Evolutionary conservation across 2,329 filamentous ascomycete species (phyloP).

Genomic region (Colletotrichum scovillei): DNA sequence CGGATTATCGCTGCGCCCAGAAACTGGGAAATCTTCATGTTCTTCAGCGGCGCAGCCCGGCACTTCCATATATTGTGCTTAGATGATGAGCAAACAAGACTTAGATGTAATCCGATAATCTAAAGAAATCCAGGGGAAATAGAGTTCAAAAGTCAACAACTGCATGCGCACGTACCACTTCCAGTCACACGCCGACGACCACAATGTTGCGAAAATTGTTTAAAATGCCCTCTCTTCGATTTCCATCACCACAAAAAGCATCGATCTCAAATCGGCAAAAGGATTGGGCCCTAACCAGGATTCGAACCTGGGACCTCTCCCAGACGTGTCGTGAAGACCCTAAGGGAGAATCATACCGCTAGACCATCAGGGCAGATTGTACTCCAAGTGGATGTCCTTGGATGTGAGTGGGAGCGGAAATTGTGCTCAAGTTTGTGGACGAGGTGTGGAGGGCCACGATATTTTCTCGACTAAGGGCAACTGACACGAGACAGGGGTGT

Average conservation of each 20-base stretch:
- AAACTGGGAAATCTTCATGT: too few species aligned
- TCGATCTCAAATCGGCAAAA: background rate
- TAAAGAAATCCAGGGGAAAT: background rate
- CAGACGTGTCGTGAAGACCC: background rate
- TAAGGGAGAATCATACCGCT: constrained; percentile 36
- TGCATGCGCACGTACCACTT: background rate
- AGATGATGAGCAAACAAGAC: background rate
- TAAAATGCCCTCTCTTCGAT: background rate
- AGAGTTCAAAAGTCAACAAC: background rate
- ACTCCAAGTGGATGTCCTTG: background rate
- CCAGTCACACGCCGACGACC: background rate
- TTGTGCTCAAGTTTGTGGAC: background rate
- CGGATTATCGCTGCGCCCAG: too few species aligned
- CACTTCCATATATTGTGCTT: background rate
- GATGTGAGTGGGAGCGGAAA: accelerated
- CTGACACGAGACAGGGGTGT: constrained; percentile 5
- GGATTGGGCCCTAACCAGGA: constrained; percentile 28
- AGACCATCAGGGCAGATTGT: constrained; percentile 28
- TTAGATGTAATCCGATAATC: too few species aligned
- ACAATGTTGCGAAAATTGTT: background rate
- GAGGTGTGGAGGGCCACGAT: background rate
- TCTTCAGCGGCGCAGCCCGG: background rate
- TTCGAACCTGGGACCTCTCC: constrained; percentile 35
- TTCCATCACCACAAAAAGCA: background rate
- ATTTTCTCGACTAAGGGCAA: constrained; percentile 6